Base-by-base conservation (phyloP, 164 flowering plant genomes). In the Brasenia schreberi region DNA sequence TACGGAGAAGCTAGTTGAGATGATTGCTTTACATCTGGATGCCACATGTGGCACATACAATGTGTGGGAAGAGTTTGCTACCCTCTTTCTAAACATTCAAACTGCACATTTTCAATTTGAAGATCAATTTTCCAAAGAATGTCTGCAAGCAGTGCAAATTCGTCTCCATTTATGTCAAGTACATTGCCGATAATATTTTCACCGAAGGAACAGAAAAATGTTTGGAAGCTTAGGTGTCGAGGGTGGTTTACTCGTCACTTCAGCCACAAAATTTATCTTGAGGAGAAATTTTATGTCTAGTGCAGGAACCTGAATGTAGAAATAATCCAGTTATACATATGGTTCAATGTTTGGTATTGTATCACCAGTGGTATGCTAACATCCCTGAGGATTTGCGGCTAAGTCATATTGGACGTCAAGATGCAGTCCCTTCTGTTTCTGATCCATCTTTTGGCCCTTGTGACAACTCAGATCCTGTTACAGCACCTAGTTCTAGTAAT, bases 211-310 rank as follows among this genome's bases (percentile, higher is more conserved):
- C 79, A 75, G 6, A 68, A 84, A 60, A 78, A 69, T 64, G 59
- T 33, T 39, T 90, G 98, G 97, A 79, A 56, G 64, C 67, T 82
- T 9, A 89, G 92, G 58, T 80, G 89, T 72, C 75, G 74, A 69
- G 90, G 89, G 90, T 90, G 98, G 95, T 43, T 75, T 73, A 76
- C 64, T 4, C 88, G 86, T 58, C 96, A 90, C 72, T 93, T 87
- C 76, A 73, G 84, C 75, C 62, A 68, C 64, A 73, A 59, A 5
- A 73, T 65, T 23, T 75, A 75, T 61, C 65, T 27, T 23, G 77
- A 86, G 61, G 96, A 93, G 43, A 76, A 81, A 33, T 33, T 33
- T 33, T 33, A 33, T 33, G 95, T 69, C 72, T 86, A 60, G 66
- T 70, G 77, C 86, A 82, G 71, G 77, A 77, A 45, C 42, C 44